Base-by-base conservation (phyloP, 2,329 filamentous ascomycete species). In the Zarea fungicola region DNA sequence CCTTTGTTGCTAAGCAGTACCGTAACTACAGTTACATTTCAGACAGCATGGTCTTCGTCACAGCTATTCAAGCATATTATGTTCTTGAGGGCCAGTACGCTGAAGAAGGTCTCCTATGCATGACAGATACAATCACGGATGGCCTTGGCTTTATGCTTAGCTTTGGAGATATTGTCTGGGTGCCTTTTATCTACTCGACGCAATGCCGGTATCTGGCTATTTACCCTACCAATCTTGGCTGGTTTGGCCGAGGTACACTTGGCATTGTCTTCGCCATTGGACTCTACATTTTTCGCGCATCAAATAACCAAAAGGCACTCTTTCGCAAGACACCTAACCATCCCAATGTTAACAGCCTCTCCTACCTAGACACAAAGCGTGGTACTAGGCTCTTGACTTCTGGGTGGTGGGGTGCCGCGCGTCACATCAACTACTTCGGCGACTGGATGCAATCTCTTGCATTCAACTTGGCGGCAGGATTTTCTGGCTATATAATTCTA, bases 401-500 rank as follows among this genome's bases (percentile, higher is more conserved):
- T 1, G 91, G 91, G 37, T 96, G 91, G 91, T 96, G 91, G 91
- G 91, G 90, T 28, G 75, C 80, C 21, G 86, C 89, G 0, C 81
- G 91, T 25, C 91, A 96, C 66, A 90, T 96, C 74, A 96, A 96
- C 71, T 96, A 96, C 68, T 72, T 95, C 4, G 91, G 90, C 32
- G 91, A 96, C 68, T 96, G 90, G 90, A 73, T 92, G 55, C 89
- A 95, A 79, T 81, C 85, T 10, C 93, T 88, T 81, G 82, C 89
- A 0, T 96, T 92, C 64, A 88, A 83, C 53, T 73, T 96, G 32
- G 90, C 91, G 0, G 95, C 90, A 0, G 87, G 87, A 0, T 67
- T 92, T 52, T 85, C 89, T 0, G 90, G 90, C 2, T 95, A 91
- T 60, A 68, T 82, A 2, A 81, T 95, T 39, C 70, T 83, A 3